Base-by-base conservation (phyloP, 1,139 yeast genomes). In the Geotrichum europaeum region DNA sequence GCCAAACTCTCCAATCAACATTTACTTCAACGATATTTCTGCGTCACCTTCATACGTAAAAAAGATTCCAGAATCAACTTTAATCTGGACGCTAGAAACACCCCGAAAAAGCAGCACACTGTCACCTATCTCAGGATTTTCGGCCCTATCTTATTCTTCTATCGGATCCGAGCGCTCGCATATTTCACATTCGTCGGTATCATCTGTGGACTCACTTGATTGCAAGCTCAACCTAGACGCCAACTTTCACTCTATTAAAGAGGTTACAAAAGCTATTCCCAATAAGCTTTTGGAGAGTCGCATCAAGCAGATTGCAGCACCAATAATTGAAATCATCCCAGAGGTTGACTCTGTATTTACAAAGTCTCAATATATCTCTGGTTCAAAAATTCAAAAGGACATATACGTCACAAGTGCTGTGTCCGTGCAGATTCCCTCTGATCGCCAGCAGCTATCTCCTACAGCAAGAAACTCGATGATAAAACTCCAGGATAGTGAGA, bases 341-440 rank as follows among this genome's bases (percentile, higher is more conserved):
- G 69, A 67, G 49, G 59, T 63, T n/a, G 65, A 63, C 30, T 56
- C 61, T 7, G 53, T 59, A n/a, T 53, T 58, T 10, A 47, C 58
- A 18, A 53, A 55, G 30, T 55, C 54, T 12, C 28, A 49, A 6
- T 40, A 50, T 43, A 47, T 55, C 28, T 13, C 50, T 52, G 49
- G 58, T 22, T 22, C 55, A 9, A 34, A 30, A 1, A 24, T 30
- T 3, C 50, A 60, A 9, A 60, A 58, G 49, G 63, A 61, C 49
- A 20, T 55, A 7, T 59, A 53, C 36, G 55, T 61, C 4, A 61
- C 61, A 13, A 56, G 58, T 36, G 60, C 59, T 12, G 61, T 61
- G 6, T 53, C 63, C 3, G 60, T 61, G 49, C 55, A 51, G 32
- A 55, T 54, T 28, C 61, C 61, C 2, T 30, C 54, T 6, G 57